Conservation (phyloP, 2,329 filamentous ascomycete genomes). For the Talaromyces sp. region DNA sequence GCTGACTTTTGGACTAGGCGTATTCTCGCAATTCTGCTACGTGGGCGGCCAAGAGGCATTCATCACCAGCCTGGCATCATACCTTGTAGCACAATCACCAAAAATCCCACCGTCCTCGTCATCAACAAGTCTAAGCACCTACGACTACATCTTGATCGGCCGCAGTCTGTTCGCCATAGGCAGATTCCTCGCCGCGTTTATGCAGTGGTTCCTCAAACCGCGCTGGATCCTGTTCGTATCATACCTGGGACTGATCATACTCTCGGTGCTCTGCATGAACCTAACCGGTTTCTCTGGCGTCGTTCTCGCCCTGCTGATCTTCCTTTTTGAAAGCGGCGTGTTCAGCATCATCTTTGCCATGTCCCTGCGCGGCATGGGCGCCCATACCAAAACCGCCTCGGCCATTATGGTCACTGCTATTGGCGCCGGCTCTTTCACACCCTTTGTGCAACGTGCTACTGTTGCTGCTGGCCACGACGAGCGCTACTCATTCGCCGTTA, state of each 20-base stretch:
- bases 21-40: slow-evolving; percentile 55
- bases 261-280: slow-evolving; percentile 47
- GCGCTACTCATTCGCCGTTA: slow-evolving; percentile 48
- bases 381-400: slow-evolving; percentile 52
- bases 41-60: slow-evolving; percentile 56
- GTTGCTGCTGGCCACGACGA: slow-evolving; percentile 24
- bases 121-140: slow-evolving; percentile 17
- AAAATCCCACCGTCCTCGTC: slow-evolving; percentile 23
- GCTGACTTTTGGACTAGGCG: slow-evolving; percentile 50
- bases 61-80: slow-evolving; percentile 42
- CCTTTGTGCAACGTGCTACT: slow-evolving; percentile 49
- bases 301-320: slow-evolving; percentile 46
- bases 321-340: slow-evolving; percentile 55
- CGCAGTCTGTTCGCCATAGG: slow-evolving; percentile 54
- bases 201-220: slow-evolving; percentile 51
- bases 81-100: slow-evolving; percentile 38
- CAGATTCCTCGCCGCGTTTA: slow-evolving; percentile 50
- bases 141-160: slow-evolving; percentile 47
- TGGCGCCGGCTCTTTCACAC: slow-evolving; percentile 49
- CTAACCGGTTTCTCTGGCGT: slow-evolving; percentile 40
- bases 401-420: slow-evolving; percentile 50
- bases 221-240: slow-evolving; percentile 51
- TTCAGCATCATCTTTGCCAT: slow-evolving; percentile 57
- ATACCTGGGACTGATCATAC: slow-evolving; percentile 48
- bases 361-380: slow-evolving; percentile 52